Evolutionary conservation across 176 grass and related monocot genomes (phyloP).

Genomic region (Saccharum officinarum): DNA sequence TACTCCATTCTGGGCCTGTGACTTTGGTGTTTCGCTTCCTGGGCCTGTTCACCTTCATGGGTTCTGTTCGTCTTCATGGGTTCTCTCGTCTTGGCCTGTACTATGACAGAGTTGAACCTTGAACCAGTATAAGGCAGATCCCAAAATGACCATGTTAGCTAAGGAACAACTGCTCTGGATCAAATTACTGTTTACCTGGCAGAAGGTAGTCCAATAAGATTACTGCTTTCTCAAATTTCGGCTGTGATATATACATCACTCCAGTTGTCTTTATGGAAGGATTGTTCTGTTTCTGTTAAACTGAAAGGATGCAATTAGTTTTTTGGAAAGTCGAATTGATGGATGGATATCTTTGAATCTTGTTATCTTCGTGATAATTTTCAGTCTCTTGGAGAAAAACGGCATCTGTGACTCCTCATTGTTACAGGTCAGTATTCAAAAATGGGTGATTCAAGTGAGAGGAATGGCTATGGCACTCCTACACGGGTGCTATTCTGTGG

Average conservation of each 20-base stretch:
- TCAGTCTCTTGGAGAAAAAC: not conserved
- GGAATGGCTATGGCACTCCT: constrained; percentile 1
- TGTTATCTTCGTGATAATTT: not conserved
- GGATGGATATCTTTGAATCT: not conserved
- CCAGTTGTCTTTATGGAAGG: not conserved
- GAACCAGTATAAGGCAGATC: not conserved
- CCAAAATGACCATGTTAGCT: not conserved
- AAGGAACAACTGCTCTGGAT: not conserved
- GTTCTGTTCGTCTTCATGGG: too few relatives aligned
- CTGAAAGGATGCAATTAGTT: not conserved
- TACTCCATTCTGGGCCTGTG: too few relatives aligned
- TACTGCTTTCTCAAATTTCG: not conserved
- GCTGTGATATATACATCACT: not conserved
- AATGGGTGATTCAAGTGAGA: constrained; percentile 36
- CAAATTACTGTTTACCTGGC: not conserved
- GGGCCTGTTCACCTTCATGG: too few relatives aligned
- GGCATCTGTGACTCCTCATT: not conserved
- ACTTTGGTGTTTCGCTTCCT: too few relatives aligned
- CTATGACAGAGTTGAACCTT: too few relatives aligned
- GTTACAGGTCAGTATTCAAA: constrained; percentile 53
- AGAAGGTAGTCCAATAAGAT: not conserved
- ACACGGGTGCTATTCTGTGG: constrained; percentile 84
- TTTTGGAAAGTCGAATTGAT: not conserved
- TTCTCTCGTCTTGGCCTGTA: too few relatives aligned
- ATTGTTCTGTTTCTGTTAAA: not conserved